Evolutionary conservation across 179 eudicot genomes (phyloP).

Genomic region (Spinacia oleracea): DNA sequence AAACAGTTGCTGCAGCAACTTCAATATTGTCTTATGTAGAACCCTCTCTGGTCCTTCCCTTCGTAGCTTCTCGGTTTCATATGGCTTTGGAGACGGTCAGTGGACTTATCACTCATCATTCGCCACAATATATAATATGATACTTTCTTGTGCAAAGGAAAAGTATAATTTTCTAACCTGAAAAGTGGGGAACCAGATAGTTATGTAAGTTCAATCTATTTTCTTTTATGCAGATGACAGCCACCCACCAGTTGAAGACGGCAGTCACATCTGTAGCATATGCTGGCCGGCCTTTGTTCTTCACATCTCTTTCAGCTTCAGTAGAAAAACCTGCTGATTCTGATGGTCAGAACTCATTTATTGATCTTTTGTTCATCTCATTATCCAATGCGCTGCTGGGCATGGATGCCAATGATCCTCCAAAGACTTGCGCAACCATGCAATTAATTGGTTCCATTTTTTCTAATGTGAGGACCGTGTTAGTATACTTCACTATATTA

Average conservation of each 20-base stretch:
- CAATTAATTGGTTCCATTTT: conserved; percentile 94
- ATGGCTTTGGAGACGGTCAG: conserved; percentile 99
- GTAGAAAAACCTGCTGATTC: conserved; percentile 41
- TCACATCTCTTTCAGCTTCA: conserved; percentile 52
- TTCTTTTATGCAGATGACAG: conserved; percentile 67
- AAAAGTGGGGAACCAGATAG: neutral
- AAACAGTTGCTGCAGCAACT: conserved; percentile 92
- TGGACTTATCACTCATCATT: conserved; percentile 10
- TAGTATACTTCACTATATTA: neutral
- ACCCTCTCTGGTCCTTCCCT: conserved; percentile 91
- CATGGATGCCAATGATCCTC: conserved; percentile 99
- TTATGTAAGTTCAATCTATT: conserved; percentile 21
- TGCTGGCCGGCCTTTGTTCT: conserved; percentile 76
- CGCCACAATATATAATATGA: conserved; percentile 5
- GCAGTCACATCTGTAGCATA: conserved; percentile 92
- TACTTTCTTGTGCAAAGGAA: neutral
- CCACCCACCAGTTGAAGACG: conserved; percentile 96
- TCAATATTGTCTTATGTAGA: conserved; percentile 89
- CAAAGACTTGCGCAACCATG: conserved; percentile 96
- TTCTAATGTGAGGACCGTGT: conserved; percentile 68
- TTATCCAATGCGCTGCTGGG: conserved; percentile 94
- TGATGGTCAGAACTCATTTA: conserved; percentile 45
- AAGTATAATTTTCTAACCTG: neutral
- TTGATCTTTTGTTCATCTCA: conserved; percentile 79
- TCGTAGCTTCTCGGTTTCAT: conserved; percentile 79